Conservation (phyloP, 805 yeast genomes). For the Yamadazyma endophytica region DNA sequence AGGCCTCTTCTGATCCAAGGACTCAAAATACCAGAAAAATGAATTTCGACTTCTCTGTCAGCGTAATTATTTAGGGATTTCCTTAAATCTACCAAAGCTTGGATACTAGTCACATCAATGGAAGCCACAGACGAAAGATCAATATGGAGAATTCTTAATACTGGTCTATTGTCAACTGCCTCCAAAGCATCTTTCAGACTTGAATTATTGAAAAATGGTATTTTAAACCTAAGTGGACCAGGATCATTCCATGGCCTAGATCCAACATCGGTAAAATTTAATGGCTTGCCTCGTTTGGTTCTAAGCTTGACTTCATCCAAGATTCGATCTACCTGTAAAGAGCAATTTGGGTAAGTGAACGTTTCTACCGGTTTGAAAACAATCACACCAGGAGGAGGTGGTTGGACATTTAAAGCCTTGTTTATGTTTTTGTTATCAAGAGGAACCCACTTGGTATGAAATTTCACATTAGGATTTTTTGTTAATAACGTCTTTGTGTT, state of each 20-base stretch:
- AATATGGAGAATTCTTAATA: constrained; percentile 65
- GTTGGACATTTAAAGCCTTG: constrained; percentile 50
- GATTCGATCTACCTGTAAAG: constrained; percentile 66
- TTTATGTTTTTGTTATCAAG: constrained; percentile 48
- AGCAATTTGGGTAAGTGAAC: constrained; percentile 76
- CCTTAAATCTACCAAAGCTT: constrained; percentile 70
- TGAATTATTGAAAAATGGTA: constrained; percentile 24
- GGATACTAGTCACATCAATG: constrained; percentile 76
- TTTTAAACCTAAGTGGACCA: constrained; percentile 49
- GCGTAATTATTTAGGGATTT: constrained; percentile 70
- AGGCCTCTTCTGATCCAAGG: constrained; percentile 86
- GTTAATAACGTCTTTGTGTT: constrained; percentile 19
- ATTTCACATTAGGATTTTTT: constrained; percentile 34
- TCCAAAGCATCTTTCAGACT: constrained; percentile 9
- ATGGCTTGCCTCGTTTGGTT: constrained; percentile 60
- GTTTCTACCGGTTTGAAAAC: constrained; percentile 82
- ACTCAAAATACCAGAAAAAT: constrained; percentile 77
- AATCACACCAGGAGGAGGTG: constrained; percentile 89
- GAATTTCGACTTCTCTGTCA: constrained; percentile 82
- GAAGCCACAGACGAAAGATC: constrained; percentile 78
- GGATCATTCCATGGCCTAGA: constrained; percentile 92
- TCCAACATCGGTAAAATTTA: constrained; percentile 33
- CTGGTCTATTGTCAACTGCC: constrained; percentile 52
- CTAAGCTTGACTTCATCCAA: constrained; percentile 58
- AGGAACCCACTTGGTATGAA: constrained; percentile 70